Evolutionary conservation across 2,329 filamentous ascomycete genomes (phyloP).

Genomic region (Nectriaceae sp.): DNA sequence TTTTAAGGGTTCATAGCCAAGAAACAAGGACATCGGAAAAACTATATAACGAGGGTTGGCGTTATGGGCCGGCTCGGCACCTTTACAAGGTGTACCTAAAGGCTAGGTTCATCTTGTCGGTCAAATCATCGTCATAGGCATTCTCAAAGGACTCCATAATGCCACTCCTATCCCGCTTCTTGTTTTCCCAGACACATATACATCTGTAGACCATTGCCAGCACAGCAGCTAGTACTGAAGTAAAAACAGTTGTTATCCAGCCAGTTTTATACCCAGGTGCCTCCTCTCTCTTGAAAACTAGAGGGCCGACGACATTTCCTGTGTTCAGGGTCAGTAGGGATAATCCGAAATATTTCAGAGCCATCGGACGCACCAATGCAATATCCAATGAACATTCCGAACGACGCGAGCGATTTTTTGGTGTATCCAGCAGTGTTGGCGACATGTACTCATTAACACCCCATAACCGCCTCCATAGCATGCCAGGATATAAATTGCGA

Average conservation of each 20-base stretch:
- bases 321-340: neutral
- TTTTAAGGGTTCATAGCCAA: no score
- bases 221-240: constrained; percentile 28
- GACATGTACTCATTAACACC: constrained; percentile 43
- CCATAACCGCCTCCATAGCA: constrained; percentile 48
- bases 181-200: constrained; percentile 47
- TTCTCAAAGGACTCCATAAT: constrained; percentile 51
- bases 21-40: no score
- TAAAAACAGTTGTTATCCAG: constrained; percentile 41
- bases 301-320: constrained; percentile 46
- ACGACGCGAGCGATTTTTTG: constrained; percentile 49
- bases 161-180: constrained; percentile 42
- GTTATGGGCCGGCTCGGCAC: no score
- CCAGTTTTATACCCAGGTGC: constrained; percentile 41
- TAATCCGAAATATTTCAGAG: neutral
- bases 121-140: constrained; percentile 54
- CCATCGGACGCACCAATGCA: constrained; percentile 39
- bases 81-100: no score
- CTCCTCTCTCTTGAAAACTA: constrained; percentile 42
- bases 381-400: constrained; percentile 52
- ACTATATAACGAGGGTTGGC: no score
- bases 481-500: constrained; percentile 51
- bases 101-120: no score
- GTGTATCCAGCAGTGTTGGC: constrained; percentile 56
- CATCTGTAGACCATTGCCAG: constrained; percentile 45